Evolutionary conservation across 441 rosid genomes (phyloP).

Genomic region (Eutrema salsugineum): DNA sequence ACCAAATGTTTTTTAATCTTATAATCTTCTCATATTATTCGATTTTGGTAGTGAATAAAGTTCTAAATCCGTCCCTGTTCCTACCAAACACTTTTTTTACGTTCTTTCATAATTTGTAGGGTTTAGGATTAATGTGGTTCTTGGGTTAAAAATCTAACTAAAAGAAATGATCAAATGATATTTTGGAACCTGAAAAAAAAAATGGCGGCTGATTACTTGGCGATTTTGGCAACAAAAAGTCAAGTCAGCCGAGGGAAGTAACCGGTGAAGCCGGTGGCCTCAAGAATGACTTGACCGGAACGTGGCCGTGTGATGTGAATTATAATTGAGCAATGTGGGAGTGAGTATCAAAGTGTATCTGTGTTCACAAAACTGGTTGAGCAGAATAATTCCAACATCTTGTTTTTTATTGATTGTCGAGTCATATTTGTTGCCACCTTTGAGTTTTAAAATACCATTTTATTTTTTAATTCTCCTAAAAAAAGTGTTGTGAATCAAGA

Average conservation of each 20-base stretch:
- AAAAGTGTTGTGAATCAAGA: neutral
- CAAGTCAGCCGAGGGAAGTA: neutral
- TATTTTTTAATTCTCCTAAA: neutral
- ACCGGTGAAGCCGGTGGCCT: conserved; percentile 13
- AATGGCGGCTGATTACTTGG: neutral
- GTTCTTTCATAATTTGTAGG: neutral
- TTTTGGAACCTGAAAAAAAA: neutral
- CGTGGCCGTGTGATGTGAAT: conserved; percentile 28
- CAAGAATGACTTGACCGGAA: conserved; percentile 3
- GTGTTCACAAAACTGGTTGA: neutral
- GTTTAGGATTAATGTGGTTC: neutral
- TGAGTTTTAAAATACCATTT: neutral
- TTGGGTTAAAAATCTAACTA: neutral
- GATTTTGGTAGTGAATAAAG: neutral
- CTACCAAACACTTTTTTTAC: neutral
- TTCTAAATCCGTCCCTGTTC: no score
- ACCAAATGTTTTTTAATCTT: neutral
- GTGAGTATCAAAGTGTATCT: conserved; percentile 6
- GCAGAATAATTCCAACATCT: conserved; percentile 14
- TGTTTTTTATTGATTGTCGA: conserved; percentile 23
- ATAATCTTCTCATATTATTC: neutral
- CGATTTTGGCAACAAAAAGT: conserved; percentile 5
- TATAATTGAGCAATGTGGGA: conserved; percentile 1
- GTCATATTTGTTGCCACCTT: conserved; percentile 16
- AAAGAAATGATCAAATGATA: neutral